Base-by-base conservation (phyloP, 1,284 basidiomycete genomes). In the Trichosporon ovoides region DNA sequence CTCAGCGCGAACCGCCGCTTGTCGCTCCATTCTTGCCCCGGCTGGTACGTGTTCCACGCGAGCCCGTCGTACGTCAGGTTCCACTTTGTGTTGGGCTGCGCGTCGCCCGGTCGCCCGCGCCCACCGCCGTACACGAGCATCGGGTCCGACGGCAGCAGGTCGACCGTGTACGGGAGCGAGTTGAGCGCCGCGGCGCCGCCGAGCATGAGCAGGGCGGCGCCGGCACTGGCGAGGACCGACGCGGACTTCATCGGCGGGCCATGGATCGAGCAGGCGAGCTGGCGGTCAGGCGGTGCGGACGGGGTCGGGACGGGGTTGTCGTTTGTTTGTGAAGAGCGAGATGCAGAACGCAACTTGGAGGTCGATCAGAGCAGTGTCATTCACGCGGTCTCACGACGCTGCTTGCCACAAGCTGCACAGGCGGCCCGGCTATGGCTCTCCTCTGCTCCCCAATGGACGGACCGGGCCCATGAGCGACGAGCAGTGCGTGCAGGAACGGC, bases 1-100 rank as follows among this genome's bases (percentile, higher is more conserved):
- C 19, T 31, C 24, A 48, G 14, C 14, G 43, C 24, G 22, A 48
- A 48, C 4, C 43, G 43, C 43, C 22, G 24, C 43, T 48, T 48
- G 43, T 48, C 43, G 43, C 43, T 48, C 43, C 43, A 48, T 9
- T 48, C 24, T 16, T 48, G 43, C 28, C 43, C 43, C 22, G 43
- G 43, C 43, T 48, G 14, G 14, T 48, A 48, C 6, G 43, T 48
- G 14, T 3, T 16, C 43, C 43, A 48, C 14, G 28, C 14, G 22
- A 48, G 43, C 14, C n/a, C 14, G 43, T 48, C 43, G 24, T 48
- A 48, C 14, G 43, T 48, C 43, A 48, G 43, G 24, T 48, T 48
- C 43, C 43, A 48, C 3, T 24, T 31, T 9, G 28, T 24, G 22
- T 24, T 24, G 9, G 22, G 24, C 43, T 28, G 16, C 16, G 24